These are phyloP conservation scores for Talaromyces sp. DNA, from an alignment of 2,329 filamentous ascomycete genomes.

Conservation along the genomic window DNA sequence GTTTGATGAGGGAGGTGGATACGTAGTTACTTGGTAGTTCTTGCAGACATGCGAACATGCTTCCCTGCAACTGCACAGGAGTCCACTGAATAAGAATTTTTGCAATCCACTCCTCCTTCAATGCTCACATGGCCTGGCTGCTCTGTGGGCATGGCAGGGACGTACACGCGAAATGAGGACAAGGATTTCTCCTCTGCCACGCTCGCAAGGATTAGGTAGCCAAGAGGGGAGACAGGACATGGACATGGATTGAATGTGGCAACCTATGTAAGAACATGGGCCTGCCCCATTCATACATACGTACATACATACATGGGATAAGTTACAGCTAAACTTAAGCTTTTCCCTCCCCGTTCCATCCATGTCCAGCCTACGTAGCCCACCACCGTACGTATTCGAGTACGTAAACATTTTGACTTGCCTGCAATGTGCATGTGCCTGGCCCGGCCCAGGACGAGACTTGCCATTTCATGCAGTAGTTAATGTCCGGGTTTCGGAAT, in stretches of 20 bases:
- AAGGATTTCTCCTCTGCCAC: not conserved
- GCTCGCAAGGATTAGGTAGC: not conserved
- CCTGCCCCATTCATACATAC: not conserved
- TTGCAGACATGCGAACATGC: not conserved
- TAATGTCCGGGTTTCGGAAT: not conserved
- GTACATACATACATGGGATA: not conserved
- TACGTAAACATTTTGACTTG: too few species aligned
- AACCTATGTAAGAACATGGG: not conserved
- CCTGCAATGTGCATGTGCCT: too few species aligned
- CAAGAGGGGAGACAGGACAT: not conserved
- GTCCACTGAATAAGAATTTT: not conserved
- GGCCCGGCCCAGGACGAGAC: too few species aligned
- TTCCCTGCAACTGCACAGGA: too few species aligned
- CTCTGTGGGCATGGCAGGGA: not conserved
- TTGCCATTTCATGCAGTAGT: not conserved
- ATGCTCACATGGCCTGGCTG: not conserved
- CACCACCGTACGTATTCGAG: not conserved
- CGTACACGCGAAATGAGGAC: not conserved
- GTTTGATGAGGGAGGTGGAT: not conserved
- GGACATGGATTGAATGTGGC: not conserved
- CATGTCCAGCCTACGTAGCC: not conserved
- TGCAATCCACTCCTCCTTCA: not conserved
- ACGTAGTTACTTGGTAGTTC: too few species aligned
- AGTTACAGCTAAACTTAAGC: not conserved
- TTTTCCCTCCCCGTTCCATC: not conserved